Percentiles rank a stretch among this genome's conserved stretches.
phyloP scores from a whole-genome alignment of 73 alveolate species.

The Paramecium primaurelia region DNA sequence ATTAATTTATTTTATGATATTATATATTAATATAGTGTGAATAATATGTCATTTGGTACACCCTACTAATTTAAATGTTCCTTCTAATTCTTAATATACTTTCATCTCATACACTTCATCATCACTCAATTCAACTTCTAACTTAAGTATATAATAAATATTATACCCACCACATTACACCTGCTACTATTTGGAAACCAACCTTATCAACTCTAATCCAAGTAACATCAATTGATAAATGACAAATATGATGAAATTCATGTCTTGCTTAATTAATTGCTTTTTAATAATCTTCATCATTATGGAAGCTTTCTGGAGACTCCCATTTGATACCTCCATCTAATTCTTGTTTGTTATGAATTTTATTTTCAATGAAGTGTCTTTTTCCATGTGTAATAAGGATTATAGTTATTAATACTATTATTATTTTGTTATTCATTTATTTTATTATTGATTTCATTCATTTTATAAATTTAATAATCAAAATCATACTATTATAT shows the following conservation, averaged over 20 bases:
- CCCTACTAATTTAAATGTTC: neutral
- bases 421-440: neutral
- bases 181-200: neutral
- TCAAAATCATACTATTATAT: too few relatives aligned
- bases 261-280: neutral
- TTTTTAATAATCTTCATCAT: neutral
- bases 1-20: neutral
- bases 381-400: neutral
- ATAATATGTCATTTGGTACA: neutral
- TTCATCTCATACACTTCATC: neutral
- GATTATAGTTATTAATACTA: neutral
- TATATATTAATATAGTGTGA: neutral
- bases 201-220: neutral
- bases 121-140: neutral
- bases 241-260: neutral
- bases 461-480: too few relatives aligned
- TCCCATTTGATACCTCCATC: neutral
- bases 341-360: neutral
- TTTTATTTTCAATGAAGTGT: neutral
- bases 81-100: neutral
- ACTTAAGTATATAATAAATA: neutral
- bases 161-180: constrained; percentile 3
- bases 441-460: neutral
- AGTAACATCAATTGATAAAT: neutral
- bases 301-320: neutral